Evolutionary conservation across 2,329 filamentous ascomycete species (phyloP), one percentile per base, ranked within the genome.

Genomic region (Apiospora aurea): DNA sequence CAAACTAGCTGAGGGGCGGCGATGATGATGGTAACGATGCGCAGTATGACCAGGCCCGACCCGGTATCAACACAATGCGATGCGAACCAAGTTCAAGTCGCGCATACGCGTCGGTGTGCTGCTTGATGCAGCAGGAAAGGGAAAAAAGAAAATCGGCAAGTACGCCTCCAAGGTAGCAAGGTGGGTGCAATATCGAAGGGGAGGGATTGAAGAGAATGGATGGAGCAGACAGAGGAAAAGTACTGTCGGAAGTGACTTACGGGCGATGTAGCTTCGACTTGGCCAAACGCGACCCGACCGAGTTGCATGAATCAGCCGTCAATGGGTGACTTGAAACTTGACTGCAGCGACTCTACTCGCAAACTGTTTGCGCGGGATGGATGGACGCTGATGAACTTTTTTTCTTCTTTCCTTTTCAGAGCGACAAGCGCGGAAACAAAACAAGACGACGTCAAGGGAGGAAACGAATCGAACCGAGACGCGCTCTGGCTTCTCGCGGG

Each of bases 211-310:
- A 71, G 73, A 69, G 73, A 76, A 73, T 73, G 71, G 68, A 69
- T 69, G 67, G 67, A 69, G 67, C 47, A 57, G 67, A 72, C 47
- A 57, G 67, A 72, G 67, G 74, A 69, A 72, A 64, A 64, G 57
- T 64, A 64, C 57, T 64, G 71, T 67, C 53, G 70, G 44, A 70
- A 75, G 75, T 74, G 79, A 83, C 81, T 83, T 78, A 83, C 81
- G 77, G 78, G 78, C 77, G 75, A 80, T 74, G 77, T 77, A 77
- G 76, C 75, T 77, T 75, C 73, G 76, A 75, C 72, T 79, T 75
- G 78, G 69, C 61, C 70, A 53, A 69, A 64, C 57, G 73, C 71
- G 73, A 73, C 73, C 71, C 64, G 70, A 74, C 61, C 67, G 34
- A 68, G 69, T 71, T 73, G 73, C 70, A 75, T 74, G 71, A 70